Base-by-base conservation (phyloP, 306 rosid species). In the Prunus kanzakura region DNA sequence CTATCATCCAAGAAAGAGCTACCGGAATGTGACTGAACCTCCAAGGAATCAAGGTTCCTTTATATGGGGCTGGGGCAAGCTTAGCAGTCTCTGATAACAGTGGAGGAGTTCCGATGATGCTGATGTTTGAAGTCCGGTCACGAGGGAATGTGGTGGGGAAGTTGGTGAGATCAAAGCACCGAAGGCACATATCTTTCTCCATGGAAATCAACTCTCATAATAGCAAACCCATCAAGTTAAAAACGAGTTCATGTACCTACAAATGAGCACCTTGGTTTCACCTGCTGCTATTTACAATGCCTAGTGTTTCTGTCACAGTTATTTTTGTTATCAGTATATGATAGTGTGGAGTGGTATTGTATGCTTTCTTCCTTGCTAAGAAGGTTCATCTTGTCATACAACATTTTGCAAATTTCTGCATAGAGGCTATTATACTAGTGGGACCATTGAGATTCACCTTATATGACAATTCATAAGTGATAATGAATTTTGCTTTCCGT, bases 41-140 rank as follows among this genome's bases (percentile, higher is more conserved):
- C 46, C 87, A 81, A 84, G 96, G 97, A 78, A 80, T 78, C 83
- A 85, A 83, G 82, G 89, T 94, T 84, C 96, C 97, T 58, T 49
- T 90, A 29, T 94, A 90, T 74, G 97, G 97, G 7, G 96, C 93
- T 23, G 92, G 97, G 55, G 92, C 87, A 4, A 88, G 87, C 87
- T 76, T 94, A 18, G 86, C 72, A 6, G 90, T 29, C 16, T 73
- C 72, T 20, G 76, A 77, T 25, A 82, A 76, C 73, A 76, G 71
- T 22, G 87, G 89, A 56, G 88, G 72, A 70, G 73, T 94, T 41
- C 86, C 96, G 23, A 58, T 86, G 90, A 77, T 4, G 64, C 91
- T 94, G 69, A 76, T 82, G 66, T 90, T 91, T 64, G 93, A 91
- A 50, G 81, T 94, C 18, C 81, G 70, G 56, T 87, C 95, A 0